A percentile compares a stretch with the other conserved stretches of the same genome.
Evolutionary conservation across 805 yeast genomes (phyloP).

Genomic region (Geotrichum ghanense): DNA sequence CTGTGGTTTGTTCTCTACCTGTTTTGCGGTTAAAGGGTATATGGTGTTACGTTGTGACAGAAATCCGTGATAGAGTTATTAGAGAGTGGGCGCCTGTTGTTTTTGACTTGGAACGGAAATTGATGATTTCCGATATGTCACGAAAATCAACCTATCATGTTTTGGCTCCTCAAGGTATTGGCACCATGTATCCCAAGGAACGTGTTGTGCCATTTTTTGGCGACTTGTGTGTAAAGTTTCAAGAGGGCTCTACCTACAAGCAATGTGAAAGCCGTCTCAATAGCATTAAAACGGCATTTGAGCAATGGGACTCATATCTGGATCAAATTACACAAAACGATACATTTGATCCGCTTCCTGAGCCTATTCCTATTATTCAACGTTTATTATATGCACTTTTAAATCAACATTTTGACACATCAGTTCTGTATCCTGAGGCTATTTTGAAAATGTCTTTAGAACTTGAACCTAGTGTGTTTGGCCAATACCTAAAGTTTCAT

Average conservation of each 20-base stretch:
- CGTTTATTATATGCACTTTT: conserved; percentile 35
- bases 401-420: conserved; percentile 29
- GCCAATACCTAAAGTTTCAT: conserved; percentile 33
- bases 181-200: conserved; percentile 60
- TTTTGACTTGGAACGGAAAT: conserved; percentile 73
- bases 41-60: conserved; percentile 62
- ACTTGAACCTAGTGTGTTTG: conserved; percentile 50
- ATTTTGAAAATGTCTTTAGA: conserved; percentile 54
- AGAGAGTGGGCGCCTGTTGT: conserved; percentile 91
- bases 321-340: conserved; percentile 35
- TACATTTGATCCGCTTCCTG: conserved; percentile 20
- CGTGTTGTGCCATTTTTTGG: conserved; percentile 86
- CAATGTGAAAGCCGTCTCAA: conserved; percentile 57
- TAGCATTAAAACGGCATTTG: conserved; percentile 59
- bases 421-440: conserved; percentile 24
- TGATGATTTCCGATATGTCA: conserved; percentile 45
- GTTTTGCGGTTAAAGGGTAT: conserved; percentile 59
- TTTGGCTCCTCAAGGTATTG: conserved; percentile 81
- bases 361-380: conserved; percentile 26
- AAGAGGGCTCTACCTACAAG: conserved; percentile 28
- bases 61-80: conserved; percentile 46
- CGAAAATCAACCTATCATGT: conserved; percentile 56
- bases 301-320: conserved; percentile 73
- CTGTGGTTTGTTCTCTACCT: conserved; percentile 72
- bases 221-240: conserved; percentile 51